Conservation (phyloP, 2,329 filamentous ascomycete species). For the Beauveria sp. region DNA sequence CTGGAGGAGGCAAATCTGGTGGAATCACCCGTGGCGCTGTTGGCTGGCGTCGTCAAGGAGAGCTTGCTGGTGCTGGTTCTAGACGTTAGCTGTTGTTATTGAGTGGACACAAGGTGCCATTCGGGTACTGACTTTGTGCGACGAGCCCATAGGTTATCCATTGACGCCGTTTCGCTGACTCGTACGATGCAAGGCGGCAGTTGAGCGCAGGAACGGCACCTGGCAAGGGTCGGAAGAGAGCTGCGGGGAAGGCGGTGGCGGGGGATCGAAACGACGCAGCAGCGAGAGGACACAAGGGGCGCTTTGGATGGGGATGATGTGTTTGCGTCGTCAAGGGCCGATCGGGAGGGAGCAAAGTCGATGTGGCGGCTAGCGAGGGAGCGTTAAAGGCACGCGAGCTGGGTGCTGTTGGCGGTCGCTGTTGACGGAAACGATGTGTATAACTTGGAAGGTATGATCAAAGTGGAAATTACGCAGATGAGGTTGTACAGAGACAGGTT, state of each 20-base stretch:
- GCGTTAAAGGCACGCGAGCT: constrained; percentile 7
- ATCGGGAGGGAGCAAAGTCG: not conserved
- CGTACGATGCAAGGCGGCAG: constrained; percentile 9
- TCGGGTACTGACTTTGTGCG: constrained; percentile 63
- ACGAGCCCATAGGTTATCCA: constrained; percentile 69
- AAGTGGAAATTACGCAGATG: not conserved
- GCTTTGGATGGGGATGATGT: not conserved
- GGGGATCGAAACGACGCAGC: not conserved
- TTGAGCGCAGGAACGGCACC: constrained; percentile 12
- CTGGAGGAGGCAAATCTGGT: constrained; percentile 59
- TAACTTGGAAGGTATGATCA: not conserved
- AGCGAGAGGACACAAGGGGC: not conserved
- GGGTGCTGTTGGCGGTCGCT: not conserved
- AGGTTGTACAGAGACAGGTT: not conserved
- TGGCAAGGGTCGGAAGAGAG: constrained; percentile 2
- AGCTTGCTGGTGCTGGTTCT: constrained; percentile 72
- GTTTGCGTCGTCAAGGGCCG: not conserved
- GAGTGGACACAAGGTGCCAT: not conserved
- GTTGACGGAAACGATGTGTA: not conserved
- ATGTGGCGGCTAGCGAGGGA: constrained; percentile 1
- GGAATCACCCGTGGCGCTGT: constrained; percentile 47
- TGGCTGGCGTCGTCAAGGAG: constrained; percentile 70
- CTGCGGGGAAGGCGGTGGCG: not conserved
- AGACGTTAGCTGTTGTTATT: constrained; percentile 17
- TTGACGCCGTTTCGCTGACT: constrained; percentile 31